Evolutionary conservation across 148 eudicot genomes (phyloP), one percentile per base, ranked within the genome.

Genomic region (Chenopodium suecicum): DNA sequence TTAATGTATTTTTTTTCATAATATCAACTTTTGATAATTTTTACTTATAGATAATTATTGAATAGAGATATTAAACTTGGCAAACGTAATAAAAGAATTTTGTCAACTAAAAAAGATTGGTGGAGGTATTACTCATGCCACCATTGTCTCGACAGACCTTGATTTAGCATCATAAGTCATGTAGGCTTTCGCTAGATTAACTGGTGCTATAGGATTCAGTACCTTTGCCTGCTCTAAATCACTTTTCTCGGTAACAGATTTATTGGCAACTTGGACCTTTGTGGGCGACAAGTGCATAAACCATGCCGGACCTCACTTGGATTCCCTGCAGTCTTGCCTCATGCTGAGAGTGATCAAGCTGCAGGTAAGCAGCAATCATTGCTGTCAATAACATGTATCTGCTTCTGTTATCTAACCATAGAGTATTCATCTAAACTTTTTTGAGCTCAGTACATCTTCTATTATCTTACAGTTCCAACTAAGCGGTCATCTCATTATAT

Each of bases 271-370:
- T 86, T 90, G 81, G 94, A 92, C 89, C 93, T 95, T 46, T 95
- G 99, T 84, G 99, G 99, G 34, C 91, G 89, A 69, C 99, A 94
- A 91, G 90, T 95, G 81, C 89, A 88, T 83, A 95, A 91, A 83
- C 93, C 91, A 13, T 95, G 99, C 79, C 82, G 90, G 56, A 94
- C 98, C n/a, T 95, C 99, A 48, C 84, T 95, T 44, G 99, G 99
- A 50, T 95, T 95, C 85, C 99, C 99, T 80, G 99, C 90, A 52
- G 98, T 95, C 56, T 88, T 95, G 78, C 99, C 99, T 63, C 97
- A 92, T 87, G 94, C 97, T 60, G 94, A 84, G 84, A 95, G 94
- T 83, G 95, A 95, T 75, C 88, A 88, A 86, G 99, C 89, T 83
- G 71, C 91, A 84, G 93, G 99, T 85, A 87, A 86, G 62, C 62